Evolutionary conservation across 352 stramenopile species (phyloP).

Genomic region (Globisporangium radiosum): DNA sequence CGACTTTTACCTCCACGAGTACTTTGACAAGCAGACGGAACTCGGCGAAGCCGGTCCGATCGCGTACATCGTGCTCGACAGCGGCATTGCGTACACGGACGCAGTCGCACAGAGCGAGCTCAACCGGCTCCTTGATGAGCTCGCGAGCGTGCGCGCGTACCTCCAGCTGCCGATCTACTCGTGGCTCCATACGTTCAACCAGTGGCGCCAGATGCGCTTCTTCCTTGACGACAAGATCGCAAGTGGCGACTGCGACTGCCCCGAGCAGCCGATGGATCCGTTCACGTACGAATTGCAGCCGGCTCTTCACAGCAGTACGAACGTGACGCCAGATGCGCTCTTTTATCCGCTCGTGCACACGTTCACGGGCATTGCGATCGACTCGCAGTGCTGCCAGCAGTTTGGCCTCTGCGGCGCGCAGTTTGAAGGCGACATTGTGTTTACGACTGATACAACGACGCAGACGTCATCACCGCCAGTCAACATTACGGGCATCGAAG

Average conservation of each 20-base stretch:
- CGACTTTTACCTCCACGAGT: slow-evolving; percentile 87
- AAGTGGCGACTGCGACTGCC: slow-evolving; percentile 54
- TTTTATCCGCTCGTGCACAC: slow-evolving; percentile 81
- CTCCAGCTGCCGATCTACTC: slow-evolving; percentile 82
- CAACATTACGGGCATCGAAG: slow-evolving; percentile 36
- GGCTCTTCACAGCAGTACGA: background rate
- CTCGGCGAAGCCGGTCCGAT: slow-evolving; percentile 80
- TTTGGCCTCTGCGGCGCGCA: slow-evolving; percentile 85
- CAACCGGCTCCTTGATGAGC: slow-evolving; percentile 60
- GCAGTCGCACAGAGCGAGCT: slow-evolving; percentile 37
- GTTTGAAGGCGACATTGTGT: slow-evolving; percentile 82
- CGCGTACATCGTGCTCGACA: slow-evolving; percentile 77
- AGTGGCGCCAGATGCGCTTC: slow-evolving; percentile 81
- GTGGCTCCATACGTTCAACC: slow-evolving; percentile 85
- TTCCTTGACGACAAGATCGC: slow-evolving; percentile 74
- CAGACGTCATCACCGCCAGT: no score
- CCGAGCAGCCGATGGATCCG: slow-evolving; percentile 64
- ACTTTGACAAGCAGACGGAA: slow-evolving; percentile 83
- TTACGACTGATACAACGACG: slow-evolving; percentile 14
- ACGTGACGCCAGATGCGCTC: slow-evolving; percentile 54
- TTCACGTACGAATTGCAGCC: slow-evolving; percentile 62
- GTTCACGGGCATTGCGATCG: slow-evolving; percentile 84
- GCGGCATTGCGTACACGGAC: slow-evolving; percentile 67
- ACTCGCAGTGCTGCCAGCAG: slow-evolving; percentile 85
- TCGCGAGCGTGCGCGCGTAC: slow-evolving; percentile 69